A percentile compares a stretch with the other conserved stretches of the same genome.
These are phyloP conservation scores for Populus tomentosa DNA, from an alignment of 441 rosid species.

Conservation along the genomic window DNA sequence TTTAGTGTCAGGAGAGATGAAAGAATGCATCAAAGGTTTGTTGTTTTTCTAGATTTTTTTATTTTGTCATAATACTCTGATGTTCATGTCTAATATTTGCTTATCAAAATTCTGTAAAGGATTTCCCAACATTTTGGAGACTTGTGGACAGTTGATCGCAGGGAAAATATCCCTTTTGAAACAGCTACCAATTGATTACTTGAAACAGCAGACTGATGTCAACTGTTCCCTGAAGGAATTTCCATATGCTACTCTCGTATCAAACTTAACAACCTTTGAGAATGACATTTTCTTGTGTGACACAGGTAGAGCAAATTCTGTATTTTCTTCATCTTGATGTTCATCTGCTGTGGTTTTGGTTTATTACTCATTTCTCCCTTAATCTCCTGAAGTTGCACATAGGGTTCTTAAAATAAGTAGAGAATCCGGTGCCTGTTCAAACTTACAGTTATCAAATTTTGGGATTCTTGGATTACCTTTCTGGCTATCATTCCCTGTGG, in stretches of 20 bases:
- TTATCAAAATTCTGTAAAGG: conserved; percentile 41
- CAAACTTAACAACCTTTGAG: conserved; percentile 51
- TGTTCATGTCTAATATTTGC: conserved; percentile 22
- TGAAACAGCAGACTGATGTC: conserved; percentile 45
- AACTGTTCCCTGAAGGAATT: conserved; percentile 30
- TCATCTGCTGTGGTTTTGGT: conserved; percentile 15
- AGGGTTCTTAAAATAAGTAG: conserved; percentile 54
- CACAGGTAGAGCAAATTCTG: conserved; percentile 44
- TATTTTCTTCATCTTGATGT: conserved; percentile 2
- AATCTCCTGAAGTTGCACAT: conserved; percentile 62
- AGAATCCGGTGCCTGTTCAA: conserved; percentile 60
- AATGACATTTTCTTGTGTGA: conserved; percentile 56
- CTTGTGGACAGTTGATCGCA: conserved; percentile 41
- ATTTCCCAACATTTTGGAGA: conserved; percentile 47
- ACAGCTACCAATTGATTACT: conserved; percentile 50
- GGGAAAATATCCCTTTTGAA: conserved; percentile 64
- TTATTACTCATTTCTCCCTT: conserved; percentile 16
- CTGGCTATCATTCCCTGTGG: conserved; percentile 67
- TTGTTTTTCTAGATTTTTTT: conserved; percentile 11
- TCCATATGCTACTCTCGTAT: conserved; percentile 46
- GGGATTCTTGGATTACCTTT: conserved; percentile 86
- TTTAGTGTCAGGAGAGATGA: conserved; percentile 57
- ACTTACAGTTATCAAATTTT: conserved; percentile 61
- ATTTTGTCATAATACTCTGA: background rate
- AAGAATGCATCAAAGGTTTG: conserved; percentile 70